A percentile compares a stretch with the other conserved stretches of the same genome.
These are phyloP conservation scores for Collybiopsis confluens DNA, from an alignment of 768 basidiomycete genomes.

Conservation along the genomic window DNA sequence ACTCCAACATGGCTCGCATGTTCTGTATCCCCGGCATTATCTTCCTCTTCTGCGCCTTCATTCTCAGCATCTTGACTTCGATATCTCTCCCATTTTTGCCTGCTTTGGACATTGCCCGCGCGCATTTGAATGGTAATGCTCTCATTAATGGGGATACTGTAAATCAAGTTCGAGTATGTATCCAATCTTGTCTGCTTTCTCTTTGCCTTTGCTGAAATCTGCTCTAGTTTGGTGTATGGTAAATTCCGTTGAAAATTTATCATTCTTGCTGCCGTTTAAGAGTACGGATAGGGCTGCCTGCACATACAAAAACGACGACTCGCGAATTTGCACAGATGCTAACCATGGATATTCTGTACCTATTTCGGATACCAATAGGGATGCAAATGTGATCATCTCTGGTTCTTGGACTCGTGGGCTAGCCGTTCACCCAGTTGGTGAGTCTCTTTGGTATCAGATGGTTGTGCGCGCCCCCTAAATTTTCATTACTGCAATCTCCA, in stretches of 20 bases:
- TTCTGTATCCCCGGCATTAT: slow-evolving; percentile 62
- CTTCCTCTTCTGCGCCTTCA: slow-evolving; percentile 56
- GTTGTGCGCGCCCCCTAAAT: too few species aligned
- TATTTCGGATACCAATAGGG: slow-evolving; percentile 32
- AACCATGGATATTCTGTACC: slow-evolving; percentile 55
- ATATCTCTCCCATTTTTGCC: slow-evolving; percentile 69
- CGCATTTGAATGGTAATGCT: slow-evolving; percentile 37
- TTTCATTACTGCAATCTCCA: too few species aligned
- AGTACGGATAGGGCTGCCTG: slow-evolving; percentile 55
- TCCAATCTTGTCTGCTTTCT: background rate
- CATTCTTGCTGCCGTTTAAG: slow-evolving; percentile 1
- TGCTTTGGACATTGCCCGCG: slow-evolving; percentile 62
- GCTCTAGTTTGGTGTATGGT: slow-evolving; percentile 73
- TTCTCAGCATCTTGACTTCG: slow-evolving; percentile 63
- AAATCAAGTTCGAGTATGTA: slow-evolving; percentile 52
- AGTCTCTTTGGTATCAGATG: slow-evolving; percentile 18
- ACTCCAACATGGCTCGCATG: slow-evolving; percentile 33
- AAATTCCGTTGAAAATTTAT: slow-evolving; percentile 16
- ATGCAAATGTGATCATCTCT: slow-evolving; percentile 37
- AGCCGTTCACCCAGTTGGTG: slow-evolving; percentile 73
- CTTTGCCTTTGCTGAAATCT: slow-evolving; percentile 2
- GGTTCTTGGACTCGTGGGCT: slow-evolving; percentile 71
- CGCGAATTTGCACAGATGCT: slow-evolving; percentile 43
- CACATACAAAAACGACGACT: slow-evolving; percentile 38
- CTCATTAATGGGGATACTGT: slow-evolving; percentile 25